Evolutionary conservation across 176 grass and related monocot species (phyloP).

Genomic region (Carex cristatella): DNA sequence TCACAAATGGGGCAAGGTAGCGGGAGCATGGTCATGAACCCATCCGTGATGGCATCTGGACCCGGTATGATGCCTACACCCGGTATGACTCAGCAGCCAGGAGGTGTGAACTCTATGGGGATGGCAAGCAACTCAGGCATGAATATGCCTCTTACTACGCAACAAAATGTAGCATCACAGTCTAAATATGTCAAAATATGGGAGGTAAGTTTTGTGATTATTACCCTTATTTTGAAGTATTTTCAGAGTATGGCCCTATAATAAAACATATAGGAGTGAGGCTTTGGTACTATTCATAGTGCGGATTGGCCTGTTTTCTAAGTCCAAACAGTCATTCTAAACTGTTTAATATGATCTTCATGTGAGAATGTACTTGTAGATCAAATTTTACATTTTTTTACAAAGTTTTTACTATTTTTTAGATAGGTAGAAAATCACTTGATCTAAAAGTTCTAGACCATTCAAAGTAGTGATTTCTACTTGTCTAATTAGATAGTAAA

Average conservation of each 20-base stretch:
- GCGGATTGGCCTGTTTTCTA: no score
- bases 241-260: slow-evolving; percentile 9
- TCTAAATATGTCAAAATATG: slow-evolving; percentile 97
- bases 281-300: no score
- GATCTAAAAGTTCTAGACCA: no score
- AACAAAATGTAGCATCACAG: slow-evolving; percentile 53
- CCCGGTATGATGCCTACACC: slow-evolving; percentile 88
- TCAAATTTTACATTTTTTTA: no score
- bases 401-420: no score
- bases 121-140: slow-evolving; percentile 58
- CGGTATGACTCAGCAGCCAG: slow-evolving; percentile 65
- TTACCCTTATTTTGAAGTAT: neutral
- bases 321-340: no score
- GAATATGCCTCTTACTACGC: slow-evolving; percentile 62
- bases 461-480: no score
- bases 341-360: no score
- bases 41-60: slow-evolving; percentile 53
- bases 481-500: no score
- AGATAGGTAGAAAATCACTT: no score
- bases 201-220: slow-evolving; percentile 59
- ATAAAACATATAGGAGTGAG: neutral
- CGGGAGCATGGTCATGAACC: slow-evolving; percentile 59
- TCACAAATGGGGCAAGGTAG: slow-evolving; percentile 76
- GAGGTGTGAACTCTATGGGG: slow-evolving; percentile 54
- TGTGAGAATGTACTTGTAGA: no score